phyloP scores from a whole-genome alignment of 306 rosid species.

The Rosa persica region DNA sequence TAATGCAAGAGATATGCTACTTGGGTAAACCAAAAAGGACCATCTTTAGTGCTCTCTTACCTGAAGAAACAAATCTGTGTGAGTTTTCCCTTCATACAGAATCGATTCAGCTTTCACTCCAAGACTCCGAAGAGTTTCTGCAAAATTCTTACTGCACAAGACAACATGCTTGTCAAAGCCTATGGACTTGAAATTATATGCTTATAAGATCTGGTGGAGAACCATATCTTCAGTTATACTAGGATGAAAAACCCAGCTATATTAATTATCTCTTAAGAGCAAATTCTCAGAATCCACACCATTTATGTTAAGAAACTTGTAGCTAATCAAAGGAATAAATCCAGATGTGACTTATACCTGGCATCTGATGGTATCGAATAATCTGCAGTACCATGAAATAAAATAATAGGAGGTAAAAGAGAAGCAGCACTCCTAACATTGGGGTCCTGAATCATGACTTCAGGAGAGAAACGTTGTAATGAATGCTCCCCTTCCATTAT shows the following conservation, averaged over 20 bases:
- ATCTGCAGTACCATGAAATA: conserved; percentile 92
- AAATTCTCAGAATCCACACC: neutral
- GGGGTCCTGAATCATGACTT: conserved; percentile 70
- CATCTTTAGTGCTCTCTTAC: conserved; percentile 34
- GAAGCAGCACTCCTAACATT: conserved; percentile 60
- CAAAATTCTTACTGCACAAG: conserved; percentile 61
- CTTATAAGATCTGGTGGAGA: neutral
- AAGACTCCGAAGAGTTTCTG: conserved; percentile 67
- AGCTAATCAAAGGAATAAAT: conserved; percentile 10
- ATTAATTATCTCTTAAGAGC: neutral
- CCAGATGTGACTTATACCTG: conserved; percentile 49
- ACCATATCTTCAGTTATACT: neutral
- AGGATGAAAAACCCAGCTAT: neutral
- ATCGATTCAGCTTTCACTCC: conserved; percentile 74
- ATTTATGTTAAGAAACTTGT: neutral
- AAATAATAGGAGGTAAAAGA: conserved; percentile 61
- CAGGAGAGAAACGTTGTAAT: conserved; percentile 78
- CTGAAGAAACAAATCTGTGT: conserved; percentile 95
- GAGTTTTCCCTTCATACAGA: conserved; percentile 82
- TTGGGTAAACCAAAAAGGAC: conserved; percentile 7
- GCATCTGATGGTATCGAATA: conserved; percentile 86
- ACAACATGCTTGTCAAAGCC: conserved; percentile 15
- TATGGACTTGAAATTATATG: neutral
- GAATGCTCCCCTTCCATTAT: conserved; percentile 97
- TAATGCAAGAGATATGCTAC: neutral